phyloP scores from a whole-genome alignment of 2,329 filamentous ascomycete genomes.

The Mollisia scopiformis region DNA sequence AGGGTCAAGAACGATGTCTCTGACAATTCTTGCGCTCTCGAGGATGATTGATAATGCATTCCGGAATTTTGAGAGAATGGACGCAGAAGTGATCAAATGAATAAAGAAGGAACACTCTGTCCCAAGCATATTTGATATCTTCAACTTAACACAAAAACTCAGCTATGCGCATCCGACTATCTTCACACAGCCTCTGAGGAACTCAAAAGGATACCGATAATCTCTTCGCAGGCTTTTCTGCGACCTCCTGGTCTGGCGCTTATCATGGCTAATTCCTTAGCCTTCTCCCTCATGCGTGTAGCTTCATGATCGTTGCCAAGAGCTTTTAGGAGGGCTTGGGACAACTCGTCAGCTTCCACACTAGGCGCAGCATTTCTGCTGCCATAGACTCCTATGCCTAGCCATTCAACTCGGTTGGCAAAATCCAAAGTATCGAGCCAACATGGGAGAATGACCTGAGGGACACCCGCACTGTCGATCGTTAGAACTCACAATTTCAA shows the following conservation, averaged over 20 bases:
- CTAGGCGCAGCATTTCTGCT: constrained; percentile 20
- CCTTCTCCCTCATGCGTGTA: constrained; percentile 18
- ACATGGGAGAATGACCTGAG: constrained; percentile 49
- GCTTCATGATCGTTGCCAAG: constrained; percentile 20
- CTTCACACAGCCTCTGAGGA: neutral
- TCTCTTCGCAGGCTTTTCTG: constrained; percentile 25
- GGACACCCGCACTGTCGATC: constrained; percentile 42
- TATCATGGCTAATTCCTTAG: constrained; percentile 20
- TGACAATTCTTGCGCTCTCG: neutral
- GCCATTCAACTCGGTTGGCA: constrained; percentile 44
- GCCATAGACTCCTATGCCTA: constrained; percentile 42
- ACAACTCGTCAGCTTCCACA: constrained; percentile 22
- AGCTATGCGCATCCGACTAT: neutral
- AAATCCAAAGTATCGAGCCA: constrained; percentile 52
- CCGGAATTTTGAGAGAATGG: neutral
- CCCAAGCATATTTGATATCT: neutral
- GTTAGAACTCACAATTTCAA: neutral
- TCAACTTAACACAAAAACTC: neutral
- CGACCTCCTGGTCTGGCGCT: constrained; percentile 19
- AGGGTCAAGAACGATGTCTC: neutral
- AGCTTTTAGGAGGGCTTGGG: constrained; percentile 21
- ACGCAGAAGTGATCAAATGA: too few species aligned
- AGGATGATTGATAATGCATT: neutral
- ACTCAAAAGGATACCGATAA: constrained; percentile 23
- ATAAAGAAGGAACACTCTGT: too few species aligned